Percentiles rank a stretch among this genome's conserved stretches.
phyloP scores from a whole-genome alignment of 2,329 filamentous ascomycete genomes.

The Pestalotiopsis sp. region DNA sequence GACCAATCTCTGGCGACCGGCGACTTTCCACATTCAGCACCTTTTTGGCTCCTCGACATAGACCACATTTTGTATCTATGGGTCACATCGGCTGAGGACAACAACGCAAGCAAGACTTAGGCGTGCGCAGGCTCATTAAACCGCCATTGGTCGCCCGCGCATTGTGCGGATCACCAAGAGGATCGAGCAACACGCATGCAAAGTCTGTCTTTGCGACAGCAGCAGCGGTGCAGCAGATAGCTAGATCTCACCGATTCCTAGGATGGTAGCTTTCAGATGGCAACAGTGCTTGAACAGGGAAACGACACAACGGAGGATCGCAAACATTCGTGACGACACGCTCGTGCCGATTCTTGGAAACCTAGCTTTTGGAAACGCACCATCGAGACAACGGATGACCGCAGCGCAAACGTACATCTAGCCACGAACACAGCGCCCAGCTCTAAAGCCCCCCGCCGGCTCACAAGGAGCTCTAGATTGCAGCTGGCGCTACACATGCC shows the following conservation, averaged over 20 bases:
- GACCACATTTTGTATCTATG: background rate
- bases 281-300: constrained; percentile 6
- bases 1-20: background rate
- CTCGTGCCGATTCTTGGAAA: constrained; percentile 7
- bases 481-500: constrained; percentile 24
- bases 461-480: constrained; percentile 21
- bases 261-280: constrained; percentile 10
- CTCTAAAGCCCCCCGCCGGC: constrained; percentile 7
- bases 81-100: background rate
- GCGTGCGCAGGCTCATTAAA: background rate
- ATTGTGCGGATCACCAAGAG: background rate
- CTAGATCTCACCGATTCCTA: constrained; percentile 1
- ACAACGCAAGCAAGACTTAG: background rate
- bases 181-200: background rate
- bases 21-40: background rate
- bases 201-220: background rate
- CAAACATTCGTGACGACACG: constrained; percentile 1
- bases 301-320: constrained; percentile 2
- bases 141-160: background rate
- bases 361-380: constrained; percentile 18
- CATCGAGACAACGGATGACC: constrained; percentile 24
- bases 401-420: constrained; percentile 16
- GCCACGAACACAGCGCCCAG: constrained; percentile 18
- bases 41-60: background rate
- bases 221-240: background rate